Evolutionary conservation across 208 protist species (phyloP).

Genomic region (Crithidia sp.): DNA sequence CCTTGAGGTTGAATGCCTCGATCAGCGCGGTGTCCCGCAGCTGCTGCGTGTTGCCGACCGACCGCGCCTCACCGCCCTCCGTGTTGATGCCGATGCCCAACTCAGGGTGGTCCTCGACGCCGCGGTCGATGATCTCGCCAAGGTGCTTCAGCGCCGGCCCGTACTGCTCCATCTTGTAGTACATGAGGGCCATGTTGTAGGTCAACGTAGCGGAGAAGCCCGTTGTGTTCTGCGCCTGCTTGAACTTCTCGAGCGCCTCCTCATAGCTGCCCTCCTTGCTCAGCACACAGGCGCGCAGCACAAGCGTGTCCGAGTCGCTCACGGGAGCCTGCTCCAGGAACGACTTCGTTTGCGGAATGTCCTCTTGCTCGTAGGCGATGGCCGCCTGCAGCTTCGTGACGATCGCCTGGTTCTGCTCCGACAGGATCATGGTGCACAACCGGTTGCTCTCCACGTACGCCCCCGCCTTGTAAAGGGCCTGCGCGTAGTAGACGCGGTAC

Average conservation of each 20-base stretch:
- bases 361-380: conserved; percentile 94
- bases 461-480: conserved; percentile 95
- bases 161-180: conserved; percentile 96
- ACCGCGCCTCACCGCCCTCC: conserved; percentile 93
- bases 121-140: conserved; percentile 95
- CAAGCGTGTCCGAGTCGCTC: conserved; percentile 88
- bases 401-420: conserved; percentile 74
- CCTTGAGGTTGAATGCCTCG: conserved; percentile 98
- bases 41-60: conserved; percentile 95
- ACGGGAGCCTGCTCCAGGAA: conserved; percentile 84
- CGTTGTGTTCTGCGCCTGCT: conserved; percentile 89
- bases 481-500: conserved; percentile 96
- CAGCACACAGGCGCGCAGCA: conserved; percentile 91
- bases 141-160: conserved; percentile 93
- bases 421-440: conserved; percentile 83
- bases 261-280: conserved; percentile 94
- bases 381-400: conserved; percentile 91
- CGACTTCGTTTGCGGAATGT: conserved; percentile 90
- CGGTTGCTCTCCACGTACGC: conserved; percentile 92
- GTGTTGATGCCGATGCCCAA: conserved; percentile 93
- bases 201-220: conserved; percentile 92
- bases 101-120: conserved; percentile 95
- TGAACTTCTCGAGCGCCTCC: conserved; percentile 92
- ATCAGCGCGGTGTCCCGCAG: conserved; percentile 96
- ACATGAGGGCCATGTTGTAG: conserved; percentile 97